phyloP scores from a whole-genome alignment of 176 grass and related monocot species.

The Zizania latifolia region DNA sequence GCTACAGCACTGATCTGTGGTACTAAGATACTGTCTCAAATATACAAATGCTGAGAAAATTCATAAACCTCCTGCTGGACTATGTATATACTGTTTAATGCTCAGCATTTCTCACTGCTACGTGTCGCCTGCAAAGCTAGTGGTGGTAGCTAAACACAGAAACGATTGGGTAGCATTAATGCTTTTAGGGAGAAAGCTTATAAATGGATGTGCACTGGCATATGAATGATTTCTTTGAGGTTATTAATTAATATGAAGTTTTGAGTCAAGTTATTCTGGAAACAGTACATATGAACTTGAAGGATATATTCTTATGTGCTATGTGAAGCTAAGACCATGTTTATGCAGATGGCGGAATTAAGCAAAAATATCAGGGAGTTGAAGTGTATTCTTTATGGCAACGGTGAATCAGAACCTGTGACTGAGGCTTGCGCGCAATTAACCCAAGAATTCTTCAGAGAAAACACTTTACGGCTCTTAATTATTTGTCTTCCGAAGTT shows the following conservation, averaged over 20 bases:
- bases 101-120: not conserved
- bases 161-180: not conserved
- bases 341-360: slow-evolving; percentile 76
- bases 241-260: not conserved
- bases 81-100: not conserved
- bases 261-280: too few species aligned
- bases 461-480: slow-evolving; percentile 84
- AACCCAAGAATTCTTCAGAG: slow-evolving; percentile 95
- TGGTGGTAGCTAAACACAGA: not conserved
- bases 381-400: slow-evolving; percentile 91
- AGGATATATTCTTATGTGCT: not conserved
- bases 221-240: not conserved
- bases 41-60: not conserved
- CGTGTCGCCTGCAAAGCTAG: not conserved
- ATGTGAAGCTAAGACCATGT: not conserved
- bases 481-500: slow-evolving; percentile 91
- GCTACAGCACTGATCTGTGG: not conserved
- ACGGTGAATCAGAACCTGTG: slow-evolving; percentile 76
- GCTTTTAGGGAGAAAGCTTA: not conserved
- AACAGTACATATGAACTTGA: not conserved
- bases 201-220: not conserved
- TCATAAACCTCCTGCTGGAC: not conserved
- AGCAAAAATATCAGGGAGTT: slow-evolving; percentile 97
- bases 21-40: not conserved
- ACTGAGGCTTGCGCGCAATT: slow-evolving; percentile 78